A percentile compares a stretch with the other conserved stretches of the same genome.
These are phyloP conservation scores for Arthrocladium fulminans DNA, from an alignment of 2,329 filamentous ascomycete species.

Conservation along the genomic window DNA sequence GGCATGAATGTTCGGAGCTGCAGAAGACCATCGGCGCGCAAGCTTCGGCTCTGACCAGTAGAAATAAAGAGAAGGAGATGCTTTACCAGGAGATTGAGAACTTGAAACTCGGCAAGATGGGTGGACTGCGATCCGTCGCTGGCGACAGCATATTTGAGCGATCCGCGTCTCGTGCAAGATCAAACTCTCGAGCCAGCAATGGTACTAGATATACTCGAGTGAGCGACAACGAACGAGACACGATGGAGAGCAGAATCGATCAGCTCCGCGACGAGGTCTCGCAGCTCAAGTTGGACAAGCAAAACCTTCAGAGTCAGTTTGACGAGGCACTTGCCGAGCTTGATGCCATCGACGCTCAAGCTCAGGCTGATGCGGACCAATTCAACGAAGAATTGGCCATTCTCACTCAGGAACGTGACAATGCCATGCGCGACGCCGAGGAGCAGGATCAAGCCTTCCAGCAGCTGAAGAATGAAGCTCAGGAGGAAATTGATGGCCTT, in stretches of 20 bases:
- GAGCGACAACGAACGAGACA: constrained; percentile 73
- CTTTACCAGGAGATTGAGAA: constrained; percentile 97
- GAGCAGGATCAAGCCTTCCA: constrained; percentile 47
- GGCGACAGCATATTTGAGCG: constrained; percentile 88
- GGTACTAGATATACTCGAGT: constrained; percentile 54
- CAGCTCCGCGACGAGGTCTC: constrained; percentile 80
- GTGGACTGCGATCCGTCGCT: constrained; percentile 50
- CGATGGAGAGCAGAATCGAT: constrained; percentile 74
- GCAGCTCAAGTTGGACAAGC: constrained; percentile 76
- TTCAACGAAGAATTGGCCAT: constrained; percentile 70
- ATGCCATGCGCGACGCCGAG: constrained; percentile 66
- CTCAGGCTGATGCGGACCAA: constrained; percentile 74
- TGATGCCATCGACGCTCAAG: constrained; percentile 59
- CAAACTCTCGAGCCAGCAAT: constrained; percentile 65
- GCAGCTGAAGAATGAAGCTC: constrained; percentile 47
- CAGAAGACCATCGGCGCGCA: constrained; percentile 89
- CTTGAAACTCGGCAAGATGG: constrained; percentile 76
- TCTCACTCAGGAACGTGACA: constrained; percentile 75
- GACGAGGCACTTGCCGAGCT: constrained; percentile 73
- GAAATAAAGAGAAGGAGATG: constrained; percentile 88
- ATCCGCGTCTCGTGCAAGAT: constrained; percentile 78
- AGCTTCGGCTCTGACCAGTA: constrained; percentile 92
- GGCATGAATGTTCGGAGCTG: constrained; percentile 86
- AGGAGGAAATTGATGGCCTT: constrained; percentile 50
- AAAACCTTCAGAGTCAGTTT: constrained; percentile 75